phyloP scores from a whole-genome alignment of 2,329 filamentous ascomycete species.

The Penicillium sp. region DNA sequence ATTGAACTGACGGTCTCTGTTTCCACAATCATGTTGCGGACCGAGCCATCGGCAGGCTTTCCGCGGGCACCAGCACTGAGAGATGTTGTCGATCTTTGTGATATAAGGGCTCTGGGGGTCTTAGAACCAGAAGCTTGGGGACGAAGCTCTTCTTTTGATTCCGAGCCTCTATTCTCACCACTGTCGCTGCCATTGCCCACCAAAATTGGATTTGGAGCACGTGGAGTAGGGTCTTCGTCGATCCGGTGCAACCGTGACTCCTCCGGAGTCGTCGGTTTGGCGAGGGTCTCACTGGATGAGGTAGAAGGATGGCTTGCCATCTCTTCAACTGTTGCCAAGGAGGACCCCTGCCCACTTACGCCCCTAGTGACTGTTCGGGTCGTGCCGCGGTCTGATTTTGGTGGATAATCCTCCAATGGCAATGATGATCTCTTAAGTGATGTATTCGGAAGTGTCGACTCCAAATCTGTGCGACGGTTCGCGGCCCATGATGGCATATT shows the following conservation, averaged over 20 bases:
- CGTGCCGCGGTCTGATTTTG: conserved; percentile 39
- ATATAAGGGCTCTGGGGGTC: conserved; percentile 53
- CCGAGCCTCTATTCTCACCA: conserved; percentile 44
- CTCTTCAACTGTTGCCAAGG: conserved; percentile 88
- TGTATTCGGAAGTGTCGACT: conserved; percentile 36
- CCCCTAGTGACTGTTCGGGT: conserved; percentile 58
- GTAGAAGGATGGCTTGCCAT: conserved; percentile 71
- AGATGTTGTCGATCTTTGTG: conserved; percentile 68
- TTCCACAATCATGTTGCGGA: conserved; percentile 93
- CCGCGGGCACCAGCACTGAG: conserved; percentile 60
- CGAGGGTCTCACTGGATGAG: conserved; percentile 50
- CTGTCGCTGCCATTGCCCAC: conserved; percentile 64
- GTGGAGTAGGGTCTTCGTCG: conserved; percentile 42
- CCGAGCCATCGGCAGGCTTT: conserved; percentile 70
- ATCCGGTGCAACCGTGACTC: conserved; percentile 38
- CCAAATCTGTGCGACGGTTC: conserved; percentile 32
- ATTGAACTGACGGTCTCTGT: conserved; percentile 93
- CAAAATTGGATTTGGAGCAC: conserved; percentile 44
- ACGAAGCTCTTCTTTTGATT: conserved; percentile 38
- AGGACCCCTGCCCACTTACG: conserved; percentile 59
- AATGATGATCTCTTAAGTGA: conserved; percentile 35
- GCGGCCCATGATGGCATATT: conserved; percentile 40
- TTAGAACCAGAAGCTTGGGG: conserved; percentile 40
- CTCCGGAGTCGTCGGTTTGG: conserved; percentile 42
- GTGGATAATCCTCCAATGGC: conserved; percentile 27